A percentile compares a stretch with the other conserved stretches of the same genome.
Evolutionary conservation across 306 rosid species (phyloP).

Genomic region (Erythrophleum fordii): DNA sequence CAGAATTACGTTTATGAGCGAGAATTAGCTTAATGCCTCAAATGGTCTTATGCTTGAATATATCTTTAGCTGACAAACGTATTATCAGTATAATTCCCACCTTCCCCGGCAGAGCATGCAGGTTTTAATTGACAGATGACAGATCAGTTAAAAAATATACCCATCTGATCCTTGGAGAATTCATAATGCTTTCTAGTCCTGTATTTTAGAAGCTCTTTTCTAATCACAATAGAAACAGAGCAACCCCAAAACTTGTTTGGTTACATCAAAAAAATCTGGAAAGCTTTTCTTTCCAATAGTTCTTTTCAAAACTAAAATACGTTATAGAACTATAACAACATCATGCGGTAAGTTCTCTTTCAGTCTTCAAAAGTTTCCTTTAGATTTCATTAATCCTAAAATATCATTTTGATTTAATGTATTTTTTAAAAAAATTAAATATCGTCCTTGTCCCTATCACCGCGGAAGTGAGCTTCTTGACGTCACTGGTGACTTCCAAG

Average conservation of each 20-base stretch:
- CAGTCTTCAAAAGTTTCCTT: too few relatives aligned
- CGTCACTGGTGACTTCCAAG: too few relatives aligned
- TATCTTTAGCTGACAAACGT: neutral
- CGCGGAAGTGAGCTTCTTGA: too few relatives aligned
- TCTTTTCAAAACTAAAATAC: conserved; percentile 16
- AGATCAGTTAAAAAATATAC: conserved; percentile 15
- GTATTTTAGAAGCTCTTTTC: conserved; percentile 28
- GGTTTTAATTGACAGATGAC: neutral
- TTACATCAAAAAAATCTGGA: neutral
- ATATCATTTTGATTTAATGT: too few relatives aligned
- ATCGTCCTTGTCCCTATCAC: too few relatives aligned
- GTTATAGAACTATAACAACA: neutral
- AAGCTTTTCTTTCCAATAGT: conserved; percentile 34
- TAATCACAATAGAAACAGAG: neutral
- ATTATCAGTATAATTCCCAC: conserved; percentile 10
- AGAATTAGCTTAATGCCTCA: neutral
- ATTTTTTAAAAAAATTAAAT: too few relatives aligned
- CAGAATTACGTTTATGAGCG: neutral
- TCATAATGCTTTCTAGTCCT: conserved; percentile 4
- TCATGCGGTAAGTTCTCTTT: too few relatives aligned
- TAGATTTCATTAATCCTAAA: too few relatives aligned
- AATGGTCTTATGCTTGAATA: neutral
- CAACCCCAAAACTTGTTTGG: too few relatives aligned
- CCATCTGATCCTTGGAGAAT: conserved; percentile 23
- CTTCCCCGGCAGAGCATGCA: neutral